A percentile compares a stretch with the other conserved stretches of the same genome.
phyloP scores from a whole-genome alignment of 495 filamentous ascomycete species.

The Bryoglossum gracile region DNA sequence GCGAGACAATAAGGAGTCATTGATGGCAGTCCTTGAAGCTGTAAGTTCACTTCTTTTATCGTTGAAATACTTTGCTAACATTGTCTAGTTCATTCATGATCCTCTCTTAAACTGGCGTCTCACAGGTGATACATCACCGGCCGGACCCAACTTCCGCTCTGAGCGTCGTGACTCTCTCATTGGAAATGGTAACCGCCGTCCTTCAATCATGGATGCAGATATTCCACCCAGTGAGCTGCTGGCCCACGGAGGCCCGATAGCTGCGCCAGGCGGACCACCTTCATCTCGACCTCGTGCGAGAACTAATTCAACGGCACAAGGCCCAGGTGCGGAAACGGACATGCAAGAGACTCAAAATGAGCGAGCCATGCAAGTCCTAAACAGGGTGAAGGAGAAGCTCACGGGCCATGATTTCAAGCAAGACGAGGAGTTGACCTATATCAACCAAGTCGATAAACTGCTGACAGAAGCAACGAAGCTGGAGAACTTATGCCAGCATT shows the following conservation, averaged over 20 bases:
- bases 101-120: constrained; percentile 96
- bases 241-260: constrained; percentile 33
- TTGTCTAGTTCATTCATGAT: constrained; percentile 84
- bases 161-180: constrained; percentile 54
- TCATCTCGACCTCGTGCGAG: constrained; percentile 45
- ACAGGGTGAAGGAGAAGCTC: constrained; percentile 88
- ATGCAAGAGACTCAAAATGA: constrained; percentile 82
- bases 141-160: constrained; percentile 69
- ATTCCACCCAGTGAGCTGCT: constrained; percentile 42
- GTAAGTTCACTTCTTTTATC: constrained; percentile 47
- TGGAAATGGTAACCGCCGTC: constrained; percentile 38
- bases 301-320: constrained; percentile 41
- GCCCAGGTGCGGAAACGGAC: constrained; percentile 31
- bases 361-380: constrained; percentile 83
- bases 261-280: constrained; percentile 40
- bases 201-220: constrained; percentile 65
- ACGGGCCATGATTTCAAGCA: constrained; percentile 64
- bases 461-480: constrained; percentile 91
- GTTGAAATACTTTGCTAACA: background rate
- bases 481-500: constrained; percentile 98
- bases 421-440: constrained; percentile 75
- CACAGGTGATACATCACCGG: constrained; percentile 72
- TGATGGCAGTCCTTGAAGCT: constrained; percentile 97
- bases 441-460: constrained; percentile 85
- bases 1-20: constrained; percentile 90